Evolutionary conservation across 164 flowering plant species (phyloP), one percentile per base, ranked within the genome.

Genomic region (Brasenia schreberi): DNA sequence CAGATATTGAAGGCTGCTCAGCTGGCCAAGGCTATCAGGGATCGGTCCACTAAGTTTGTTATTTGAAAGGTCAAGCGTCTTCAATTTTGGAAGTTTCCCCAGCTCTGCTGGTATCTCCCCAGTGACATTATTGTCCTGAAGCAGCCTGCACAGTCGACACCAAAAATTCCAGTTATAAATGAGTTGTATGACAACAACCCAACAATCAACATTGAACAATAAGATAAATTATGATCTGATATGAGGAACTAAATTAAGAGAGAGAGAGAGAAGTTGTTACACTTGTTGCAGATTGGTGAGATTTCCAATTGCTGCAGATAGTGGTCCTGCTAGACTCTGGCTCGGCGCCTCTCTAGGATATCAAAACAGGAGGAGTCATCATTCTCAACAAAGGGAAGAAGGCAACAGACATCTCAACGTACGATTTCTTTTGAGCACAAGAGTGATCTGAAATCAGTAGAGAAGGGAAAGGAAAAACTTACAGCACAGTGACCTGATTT

Each of bases 241-340:
- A 12, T 7, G 4, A 33, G 39, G 39, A 33, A 33, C 39, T 3
- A 33, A 33, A 33, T 33, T 33, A 33, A 61, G 63, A 16, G 18
- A 5, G 9, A 7, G 63, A n/a, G 33, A 61, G 19, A 11, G 7
- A 61, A 61, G 18, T 72, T 42, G 91, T 84, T 74, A 94, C 99
- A 91, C 84, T 91, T 86, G 92, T 71, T 78, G 77, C 59, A 94
- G 97, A 76, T 91, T 91, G 2, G 93, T 91, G 42, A 94, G 90
- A 66, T 88, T 89, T 45, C 83, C 87, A 58, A 94, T 84, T 53
- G 80, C 72, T 23, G 74, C 75, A 64, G 97, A 87, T 53, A 94
- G 69, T 64, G 79, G 81, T 68, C 99, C 99, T 23, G 95, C 87
- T 12, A 94, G 73, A 76, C 82, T 81, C 66, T 89, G 97, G 71